Evolutionary conservation across 495 filamentous ascomycete species (phyloP).

Genomic region (Penicillium dipodomyicola): DNA sequence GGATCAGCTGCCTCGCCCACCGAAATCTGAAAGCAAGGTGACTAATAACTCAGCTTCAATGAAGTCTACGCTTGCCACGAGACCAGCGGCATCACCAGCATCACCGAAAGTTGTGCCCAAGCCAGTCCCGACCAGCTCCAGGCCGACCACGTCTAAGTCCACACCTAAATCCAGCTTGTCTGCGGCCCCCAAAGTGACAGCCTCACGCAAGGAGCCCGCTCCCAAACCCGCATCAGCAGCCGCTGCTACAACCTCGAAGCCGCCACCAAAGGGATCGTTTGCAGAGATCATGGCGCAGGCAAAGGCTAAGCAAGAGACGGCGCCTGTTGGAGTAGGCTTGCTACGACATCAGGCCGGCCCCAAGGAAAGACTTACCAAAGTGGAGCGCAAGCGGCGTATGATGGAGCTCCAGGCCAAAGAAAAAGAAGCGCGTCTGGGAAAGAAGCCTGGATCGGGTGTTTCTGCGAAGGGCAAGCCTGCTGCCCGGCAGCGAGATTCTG

Average conservation of each 20-base stretch:
- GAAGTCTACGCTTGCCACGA: conserved; percentile 4
- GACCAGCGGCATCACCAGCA: conserved; percentile 17
- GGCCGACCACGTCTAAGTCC: conserved; percentile 20
- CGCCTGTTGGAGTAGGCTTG: conserved; percentile 34
- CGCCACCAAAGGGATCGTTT: conserved; percentile 45
- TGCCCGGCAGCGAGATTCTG: conserved; percentile 28
- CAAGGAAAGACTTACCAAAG: conserved; percentile 41
- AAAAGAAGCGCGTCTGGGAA: conserved; percentile 32
- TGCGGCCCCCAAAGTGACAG: conserved; percentile 20
- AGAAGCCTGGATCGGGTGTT: conserved; percentile 23
- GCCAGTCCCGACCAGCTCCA: conserved; percentile 15
- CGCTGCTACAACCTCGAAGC: conserved; percentile 28
- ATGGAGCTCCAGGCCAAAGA: conserved; percentile 35
- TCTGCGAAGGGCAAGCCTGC: conserved; percentile 23
- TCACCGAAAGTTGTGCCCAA: conserved; percentile 16
- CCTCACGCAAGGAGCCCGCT: conserved; percentile 9
- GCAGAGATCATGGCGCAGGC: conserved; percentile 44
- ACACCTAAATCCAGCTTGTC: conserved; percentile 19
- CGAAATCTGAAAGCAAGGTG: conserved; percentile 26
- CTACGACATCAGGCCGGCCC: conserved; percentile 38
- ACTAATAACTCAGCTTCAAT: conserved; percentile 17
- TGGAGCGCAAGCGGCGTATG: conserved; percentile 40
- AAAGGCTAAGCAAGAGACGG: conserved; percentile 37
- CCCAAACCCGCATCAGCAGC: conserved; percentile 10
- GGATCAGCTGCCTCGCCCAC: conserved; percentile 34